Conservation (phyloP, 148 eudicot species). For the Silene conica region DNA sequence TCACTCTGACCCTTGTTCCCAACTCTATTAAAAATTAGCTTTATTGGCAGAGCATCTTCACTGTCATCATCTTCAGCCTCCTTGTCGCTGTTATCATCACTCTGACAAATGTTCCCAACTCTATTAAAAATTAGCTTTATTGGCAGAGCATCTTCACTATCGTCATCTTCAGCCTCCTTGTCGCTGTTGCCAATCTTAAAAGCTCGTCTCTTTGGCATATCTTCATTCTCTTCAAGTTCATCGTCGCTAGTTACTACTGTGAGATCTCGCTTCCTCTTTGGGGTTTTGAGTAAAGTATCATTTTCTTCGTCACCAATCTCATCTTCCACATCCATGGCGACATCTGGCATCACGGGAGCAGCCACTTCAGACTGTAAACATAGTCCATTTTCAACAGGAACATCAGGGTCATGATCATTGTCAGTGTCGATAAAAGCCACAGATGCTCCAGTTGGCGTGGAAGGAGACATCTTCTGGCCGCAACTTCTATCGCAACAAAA, state of each 20-base stretch:
- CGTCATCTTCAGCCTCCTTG: constrained; percentile 20
- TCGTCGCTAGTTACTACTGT: constrained; percentile 50
- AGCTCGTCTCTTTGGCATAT: constrained; percentile 17
- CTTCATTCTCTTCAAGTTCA: constrained; percentile 16
- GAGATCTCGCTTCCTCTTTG: constrained; percentile 47
- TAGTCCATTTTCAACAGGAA: not conserved
- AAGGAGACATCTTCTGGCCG: constrained; percentile 44
- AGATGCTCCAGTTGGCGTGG: constrained; percentile 44
- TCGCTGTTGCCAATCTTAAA: constrained; percentile 19
- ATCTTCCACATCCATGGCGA: constrained; percentile 12
- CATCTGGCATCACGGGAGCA: not conserved
- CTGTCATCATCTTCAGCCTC: constrained; percentile 22
- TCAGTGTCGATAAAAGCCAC: constrained; percentile 36
- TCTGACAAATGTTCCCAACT: not conserved
- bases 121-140: not conserved
- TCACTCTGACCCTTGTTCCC: constrained; percentile 18
- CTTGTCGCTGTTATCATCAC: constrained; percentile 14
- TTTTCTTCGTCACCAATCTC: constrained; percentile 9
- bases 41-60: constrained; percentile 10
- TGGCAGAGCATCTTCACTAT: constrained; percentile 7
- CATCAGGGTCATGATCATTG: constrained; percentile 44
- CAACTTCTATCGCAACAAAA: constrained; percentile 33
- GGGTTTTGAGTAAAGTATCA: constrained; percentile 18
- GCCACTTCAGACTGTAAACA: constrained; percentile 6
- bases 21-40: not conserved